Evolutionary conservation across 345 rosid genomes (phyloP).

Genomic region (Streptanthus diversifolius): DNA sequence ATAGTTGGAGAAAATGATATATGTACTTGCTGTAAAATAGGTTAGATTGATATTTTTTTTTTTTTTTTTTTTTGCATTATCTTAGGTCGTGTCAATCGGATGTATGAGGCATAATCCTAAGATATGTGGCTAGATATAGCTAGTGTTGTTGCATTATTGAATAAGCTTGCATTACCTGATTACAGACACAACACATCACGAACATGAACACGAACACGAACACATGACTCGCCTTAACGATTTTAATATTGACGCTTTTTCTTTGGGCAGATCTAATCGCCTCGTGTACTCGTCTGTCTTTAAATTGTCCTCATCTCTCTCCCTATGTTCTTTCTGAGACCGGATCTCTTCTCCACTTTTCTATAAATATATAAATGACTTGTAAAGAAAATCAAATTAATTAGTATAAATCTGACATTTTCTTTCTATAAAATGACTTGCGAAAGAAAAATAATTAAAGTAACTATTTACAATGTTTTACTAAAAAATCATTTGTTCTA

Average conservation of each 20-base stretch:
- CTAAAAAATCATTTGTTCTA: no score
- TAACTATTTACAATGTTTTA: not conserved
- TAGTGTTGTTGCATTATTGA: not conserved
- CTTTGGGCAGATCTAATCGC: not conserved
- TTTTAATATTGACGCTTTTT: slow-evolving; percentile 17
- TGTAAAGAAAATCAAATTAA: not conserved
- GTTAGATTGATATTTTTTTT: no score
- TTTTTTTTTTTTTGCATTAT: no score
- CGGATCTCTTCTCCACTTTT: not conserved
- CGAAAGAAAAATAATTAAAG: not conserved
- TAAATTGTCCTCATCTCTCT: not conserved
- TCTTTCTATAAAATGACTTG: not conserved
- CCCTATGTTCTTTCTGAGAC: not conserved
- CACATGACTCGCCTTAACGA: not conserved
- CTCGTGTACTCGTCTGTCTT: not conserved
- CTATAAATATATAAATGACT: not conserved
- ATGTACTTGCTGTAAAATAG: no score
- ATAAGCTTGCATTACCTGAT: not conserved
- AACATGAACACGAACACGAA: not conserved
- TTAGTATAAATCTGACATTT: not conserved
- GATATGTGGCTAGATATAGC: no score
- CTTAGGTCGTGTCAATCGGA: no score
- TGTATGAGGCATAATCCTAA: no score
- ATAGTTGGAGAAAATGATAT: no score
- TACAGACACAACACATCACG: not conserved